Evolutionary conservation across 345 rosid species (phyloP).

Genomic region (Moricandia moricandioides): DNA sequence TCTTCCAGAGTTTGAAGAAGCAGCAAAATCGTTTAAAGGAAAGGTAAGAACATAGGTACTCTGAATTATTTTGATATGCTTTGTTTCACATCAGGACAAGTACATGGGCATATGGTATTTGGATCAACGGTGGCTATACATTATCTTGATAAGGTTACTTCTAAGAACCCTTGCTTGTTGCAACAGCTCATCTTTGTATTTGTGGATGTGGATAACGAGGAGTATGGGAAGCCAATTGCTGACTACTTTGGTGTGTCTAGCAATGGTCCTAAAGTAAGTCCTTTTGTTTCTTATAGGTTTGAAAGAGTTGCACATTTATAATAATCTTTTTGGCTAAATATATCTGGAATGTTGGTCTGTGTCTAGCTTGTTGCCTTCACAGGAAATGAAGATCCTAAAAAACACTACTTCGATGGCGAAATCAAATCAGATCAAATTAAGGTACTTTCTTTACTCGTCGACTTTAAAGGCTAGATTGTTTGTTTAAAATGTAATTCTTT

Average conservation of each 20-base stretch:
- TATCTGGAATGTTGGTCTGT: no score
- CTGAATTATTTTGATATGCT: not conserved
- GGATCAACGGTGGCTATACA: not conserved
- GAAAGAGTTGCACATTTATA: not conserved
- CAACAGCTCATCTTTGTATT: constrained; percentile 82
- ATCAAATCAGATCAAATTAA: constrained; percentile 65
- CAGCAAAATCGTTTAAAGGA: constrained; percentile 86
- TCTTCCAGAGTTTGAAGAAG: constrained; percentile 65
- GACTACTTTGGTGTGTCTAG: constrained; percentile 86
- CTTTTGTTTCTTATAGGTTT: not conserved
- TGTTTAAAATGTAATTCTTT: not conserved
- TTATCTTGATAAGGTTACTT: not conserved
- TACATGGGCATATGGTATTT: not conserved
- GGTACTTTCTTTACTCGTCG: constrained; percentile 42
- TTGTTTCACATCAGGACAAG: not conserved
- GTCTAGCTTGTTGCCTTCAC: constrained; percentile 76
- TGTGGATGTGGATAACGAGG: constrained; percentile 92
- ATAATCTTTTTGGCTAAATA: no score
- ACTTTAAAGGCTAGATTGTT: constrained; percentile 41
- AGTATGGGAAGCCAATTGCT: constrained; percentile 85
- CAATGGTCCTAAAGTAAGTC: constrained; percentile 57
- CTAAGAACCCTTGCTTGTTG: constrained; percentile 14
- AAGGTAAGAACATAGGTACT: constrained; percentile 50
- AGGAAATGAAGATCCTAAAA: constrained; percentile 82
- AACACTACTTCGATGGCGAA: constrained; percentile 65